These are phyloP conservation scores for Stromatinia cepivora DNA, from an alignment of 2,329 filamentous ascomycete species.

Conservation along the genomic window DNA sequence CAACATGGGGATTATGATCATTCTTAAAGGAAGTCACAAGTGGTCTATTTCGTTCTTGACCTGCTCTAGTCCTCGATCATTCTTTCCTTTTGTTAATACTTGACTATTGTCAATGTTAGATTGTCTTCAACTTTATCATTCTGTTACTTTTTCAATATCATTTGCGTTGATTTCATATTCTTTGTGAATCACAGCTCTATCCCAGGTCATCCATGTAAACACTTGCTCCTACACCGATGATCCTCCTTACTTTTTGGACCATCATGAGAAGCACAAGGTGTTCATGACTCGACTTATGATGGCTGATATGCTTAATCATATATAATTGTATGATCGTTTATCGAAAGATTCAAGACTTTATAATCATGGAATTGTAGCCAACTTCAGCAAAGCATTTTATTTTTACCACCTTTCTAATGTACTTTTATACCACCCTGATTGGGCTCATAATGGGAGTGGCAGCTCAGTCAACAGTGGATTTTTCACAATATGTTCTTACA, in stretches of 20 bases:
- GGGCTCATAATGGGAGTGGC: constrained; percentile 6
- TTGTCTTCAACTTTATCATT: neutral
- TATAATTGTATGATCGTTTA: neutral
- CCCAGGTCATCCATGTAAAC: neutral
- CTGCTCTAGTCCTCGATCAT: neutral
- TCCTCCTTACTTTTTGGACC: neutral
- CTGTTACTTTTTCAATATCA: neutral
- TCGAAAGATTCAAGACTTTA: neutral
- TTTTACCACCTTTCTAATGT: constrained; percentile 6
- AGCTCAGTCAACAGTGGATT: constrained; percentile 13
- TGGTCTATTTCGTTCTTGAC: constrained; percentile 1
- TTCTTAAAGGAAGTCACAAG: constrained; percentile 12
- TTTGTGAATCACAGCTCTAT: constrained; percentile 6
- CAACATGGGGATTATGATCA: neutral
- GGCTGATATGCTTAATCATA: neutral
- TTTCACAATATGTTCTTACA: constrained; percentile 24
- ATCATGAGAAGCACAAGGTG: neutral
- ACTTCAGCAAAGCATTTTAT: neutral
- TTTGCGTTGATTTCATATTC: neutral
- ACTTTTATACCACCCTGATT: neutral
- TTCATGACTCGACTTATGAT: neutral
- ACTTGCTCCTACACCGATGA: neutral
- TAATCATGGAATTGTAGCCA: neutral
- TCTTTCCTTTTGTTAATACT: neutral
- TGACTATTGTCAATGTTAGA: neutral